Evolutionary conservation across 2,329 filamentous ascomycete genomes (phyloP).

Genomic region (Pestalotiopsis sp.): DNA sequence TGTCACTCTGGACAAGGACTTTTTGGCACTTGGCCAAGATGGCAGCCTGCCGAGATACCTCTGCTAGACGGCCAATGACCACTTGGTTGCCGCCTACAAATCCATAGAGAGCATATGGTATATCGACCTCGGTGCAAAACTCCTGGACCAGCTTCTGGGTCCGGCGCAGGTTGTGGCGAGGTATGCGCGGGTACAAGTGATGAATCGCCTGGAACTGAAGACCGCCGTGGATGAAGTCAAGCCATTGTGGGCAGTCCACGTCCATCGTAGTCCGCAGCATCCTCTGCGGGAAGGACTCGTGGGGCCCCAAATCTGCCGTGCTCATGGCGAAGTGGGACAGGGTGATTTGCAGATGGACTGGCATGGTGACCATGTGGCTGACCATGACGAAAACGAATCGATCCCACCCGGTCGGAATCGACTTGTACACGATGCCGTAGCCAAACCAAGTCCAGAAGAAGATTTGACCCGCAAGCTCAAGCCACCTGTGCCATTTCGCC

Average conservation of each 20-base stretch:
- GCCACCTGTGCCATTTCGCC: slow-evolving; percentile 80
- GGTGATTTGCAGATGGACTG: slow-evolving; percentile 87
- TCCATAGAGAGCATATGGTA: slow-evolving; percentile 84
- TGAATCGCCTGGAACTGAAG: slow-evolving; percentile 90
- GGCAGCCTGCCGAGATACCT: slow-evolving; percentile 78
- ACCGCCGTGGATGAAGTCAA: slow-evolving; percentile 88
- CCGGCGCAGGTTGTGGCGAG: slow-evolving; percentile 78
- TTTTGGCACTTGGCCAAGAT: slow-evolving; percentile 77
- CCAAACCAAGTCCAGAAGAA: slow-evolving; percentile 90
- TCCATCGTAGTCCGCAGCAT: slow-evolving; percentile 96
- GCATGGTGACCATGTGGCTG: slow-evolving; percentile 79
- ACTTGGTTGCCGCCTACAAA: slow-evolving; percentile 83
- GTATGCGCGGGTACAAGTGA: slow-evolving; percentile 82
- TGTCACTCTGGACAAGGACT: slow-evolving; percentile 35
- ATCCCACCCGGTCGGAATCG: slow-evolving; percentile 68
- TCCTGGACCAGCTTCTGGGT: slow-evolving; percentile 77
- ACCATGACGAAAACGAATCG: slow-evolving; percentile 77
- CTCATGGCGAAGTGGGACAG: slow-evolving; percentile 94
- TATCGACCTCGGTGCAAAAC: slow-evolving; percentile 80
- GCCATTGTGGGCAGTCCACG: slow-evolving; percentile 83
- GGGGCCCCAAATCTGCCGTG: slow-evolving; percentile 79
- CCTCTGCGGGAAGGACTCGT: slow-evolving; percentile 86
- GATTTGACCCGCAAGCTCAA: slow-evolving; percentile 75
- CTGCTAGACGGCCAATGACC: slow-evolving; percentile 75
- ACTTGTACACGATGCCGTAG: slow-evolving; percentile 76